Evolutionary conservation across 2,329 filamentous ascomycete species (phyloP), one percentile per base, ranked within the genome.

Genomic region (Elsinoe arachidis): DNA sequence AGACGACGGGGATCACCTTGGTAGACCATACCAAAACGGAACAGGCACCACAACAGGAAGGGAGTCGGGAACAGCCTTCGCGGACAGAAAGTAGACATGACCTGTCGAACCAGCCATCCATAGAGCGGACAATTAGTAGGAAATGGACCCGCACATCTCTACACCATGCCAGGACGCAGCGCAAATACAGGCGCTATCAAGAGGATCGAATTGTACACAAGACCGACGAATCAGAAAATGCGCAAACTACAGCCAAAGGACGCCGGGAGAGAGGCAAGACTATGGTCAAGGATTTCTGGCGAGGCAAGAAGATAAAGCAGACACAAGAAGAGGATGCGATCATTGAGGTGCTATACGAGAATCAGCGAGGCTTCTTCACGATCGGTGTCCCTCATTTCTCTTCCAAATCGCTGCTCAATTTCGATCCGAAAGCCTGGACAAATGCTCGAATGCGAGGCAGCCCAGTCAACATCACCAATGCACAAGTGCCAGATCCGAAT

Each of bases 321-420:
- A 63, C 66, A 11, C 63, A 69, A 21, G 72, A 74, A 14, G 67
- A 70, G 21, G 70, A 74, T 46, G 69, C 68, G 2, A 85, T 81
- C 26, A 83, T 97, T 60, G 93, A 99, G 62, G 81, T 97, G 4
- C 77, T 99, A 0, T 97, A 95, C 71, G 93, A 99, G 70, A 99
- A 99, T 67, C 88, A 99, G 73, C 82, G 93, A 58, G 93, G 93
- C 10, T 85, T 83, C 38, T 95, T 96, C 67, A 77, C 95, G 61
- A 97, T 92, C 66, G 92, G 93, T 26, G 81, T 90, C 11, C 85
- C 91, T 0, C 79, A 95, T n/a, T 99, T 96, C 75, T 95, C 91
- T 1, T 81, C 84, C 6, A 86, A 85, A 61, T 92, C 91, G 1
- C 79, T 99, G 1, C 84, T 95, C 35, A 87, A 88, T 60, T 81